A percentile compares a stretch with the other conserved stretches of the same genome.
Evolutionary conservation across 2,329 filamentous ascomycete genomes (phyloP).

Genomic region (Thelonectria discophora): DNA sequence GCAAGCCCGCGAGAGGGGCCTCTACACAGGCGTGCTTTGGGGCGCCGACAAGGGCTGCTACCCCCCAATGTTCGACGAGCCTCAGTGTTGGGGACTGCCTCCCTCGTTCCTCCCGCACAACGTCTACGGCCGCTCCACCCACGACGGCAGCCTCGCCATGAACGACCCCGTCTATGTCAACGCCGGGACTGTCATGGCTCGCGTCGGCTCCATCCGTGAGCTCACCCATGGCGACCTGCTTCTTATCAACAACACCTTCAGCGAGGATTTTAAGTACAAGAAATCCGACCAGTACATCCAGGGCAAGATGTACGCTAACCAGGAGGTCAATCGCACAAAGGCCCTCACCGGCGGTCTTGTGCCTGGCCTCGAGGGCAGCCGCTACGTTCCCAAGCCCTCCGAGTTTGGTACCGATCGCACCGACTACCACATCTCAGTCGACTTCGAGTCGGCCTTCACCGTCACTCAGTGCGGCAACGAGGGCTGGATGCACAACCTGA

Average conservation of each 20-base stretch:
- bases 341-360: slow-evolving; percentile 26
- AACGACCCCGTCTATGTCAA: slow-evolving; percentile 33
- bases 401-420: slow-evolving; percentile 20
- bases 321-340: slow-evolving; percentile 33
- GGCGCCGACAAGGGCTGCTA: slow-evolving; percentile 40
- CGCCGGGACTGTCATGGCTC: slow-evolving; percentile 38
- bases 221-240: slow-evolving; percentile 30
- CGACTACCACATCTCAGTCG: slow-evolving; percentile 32
- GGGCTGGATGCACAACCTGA: slow-evolving; percentile 56
- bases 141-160: slow-evolving; percentile 19
- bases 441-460: slow-evolving; percentile 54
- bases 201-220: slow-evolving; percentile 30
- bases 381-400: slow-evolving; percentile 25
- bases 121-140: slow-evolving; percentile 31
- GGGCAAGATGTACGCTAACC: slow-evolving; percentile 34
- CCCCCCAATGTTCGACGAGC: slow-evolving; percentile 18
- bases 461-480: slow-evolving; percentile 57
- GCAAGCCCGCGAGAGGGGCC: slow-evolving; percentile 26
- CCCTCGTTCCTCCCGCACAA: slow-evolving; percentile 29
- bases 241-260: slow-evolving; percentile 17
- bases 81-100: slow-evolving; percentile 35
- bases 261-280: slow-evolving; percentile 23
- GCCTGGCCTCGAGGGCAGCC: slow-evolving; percentile 21
- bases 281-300: slow-evolving; percentile 39
- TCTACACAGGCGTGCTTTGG: slow-evolving; percentile 36